Evolutionary conservation across 306 rosid genomes (phyloP).

Genomic region (Rosa lucieae): DNA sequence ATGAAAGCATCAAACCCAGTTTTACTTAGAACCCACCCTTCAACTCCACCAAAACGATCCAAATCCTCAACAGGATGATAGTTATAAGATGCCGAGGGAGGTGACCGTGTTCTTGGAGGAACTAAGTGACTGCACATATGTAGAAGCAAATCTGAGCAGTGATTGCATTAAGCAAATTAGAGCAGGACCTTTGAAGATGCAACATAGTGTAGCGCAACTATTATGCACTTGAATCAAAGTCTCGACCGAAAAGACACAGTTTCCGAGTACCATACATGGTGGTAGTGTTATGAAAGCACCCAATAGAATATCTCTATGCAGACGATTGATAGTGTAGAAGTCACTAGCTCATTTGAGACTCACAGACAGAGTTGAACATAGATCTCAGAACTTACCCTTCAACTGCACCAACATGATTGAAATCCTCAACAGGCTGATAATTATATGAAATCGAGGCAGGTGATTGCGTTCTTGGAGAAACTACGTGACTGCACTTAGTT

Average conservation of each 20-base stretch:
- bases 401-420: conserved; percentile 16
- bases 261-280: neutral
- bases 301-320: neutral
- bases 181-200: conserved; percentile 2
- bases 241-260: neutral
- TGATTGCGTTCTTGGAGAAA: conserved; percentile 32
- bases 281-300: conserved; percentile 7
- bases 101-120: conserved; percentile 35
- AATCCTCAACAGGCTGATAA: neutral
- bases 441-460: conserved; percentile 33
- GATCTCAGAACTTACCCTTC: neutral
- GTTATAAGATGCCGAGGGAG: conserved; percentile 31
- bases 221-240: neutral
- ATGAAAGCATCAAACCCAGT: neutral
- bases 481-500: conserved; percentile 26
- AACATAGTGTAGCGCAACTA: neutral
- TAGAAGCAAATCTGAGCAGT: conserved; percentile 26
- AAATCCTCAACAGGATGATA: conserved; percentile 34
- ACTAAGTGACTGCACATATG: conserved; percentile 30
- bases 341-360: neutral
- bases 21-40: conserved; percentile 47
- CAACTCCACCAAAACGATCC: conserved; percentile 34
- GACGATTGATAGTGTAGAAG: neutral
- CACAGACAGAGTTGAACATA: neutral
- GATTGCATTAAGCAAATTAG: conserved; percentile 23